Evolutionary conservation across 176 grass and related monocot genomes (phyloP).

Genomic region (Elaeis guineensis): DNA sequence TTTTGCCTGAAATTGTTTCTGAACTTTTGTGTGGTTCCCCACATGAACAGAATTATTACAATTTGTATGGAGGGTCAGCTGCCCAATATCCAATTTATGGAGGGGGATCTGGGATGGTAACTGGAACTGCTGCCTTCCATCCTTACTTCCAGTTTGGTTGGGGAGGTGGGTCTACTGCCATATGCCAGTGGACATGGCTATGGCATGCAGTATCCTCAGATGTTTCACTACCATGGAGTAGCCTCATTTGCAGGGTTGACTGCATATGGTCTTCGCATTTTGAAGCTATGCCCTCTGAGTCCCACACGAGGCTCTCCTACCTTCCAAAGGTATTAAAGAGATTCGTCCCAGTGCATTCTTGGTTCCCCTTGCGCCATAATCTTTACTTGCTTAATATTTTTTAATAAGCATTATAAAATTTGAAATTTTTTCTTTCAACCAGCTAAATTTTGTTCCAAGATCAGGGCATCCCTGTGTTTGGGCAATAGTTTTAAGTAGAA

Average conservation of each 20-base stretch:
- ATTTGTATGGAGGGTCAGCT: constrained; percentile 52
- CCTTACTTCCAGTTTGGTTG: constrained; percentile 80
- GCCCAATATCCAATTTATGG: constrained; percentile 88
- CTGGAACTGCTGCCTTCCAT: constrained; percentile 64
- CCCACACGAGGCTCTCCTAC: too few relatives aligned
- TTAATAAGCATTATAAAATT: too few relatives aligned
- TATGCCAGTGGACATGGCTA: constrained; percentile 67
- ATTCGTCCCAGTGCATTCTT: too few relatives aligned
- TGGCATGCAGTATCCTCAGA: constrained; percentile 70
- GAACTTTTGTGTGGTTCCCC: constrained; percentile 3
- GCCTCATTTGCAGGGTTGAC: constrained; percentile 66
- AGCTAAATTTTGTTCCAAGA: too few relatives aligned
- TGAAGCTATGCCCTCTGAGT: too few relatives aligned
- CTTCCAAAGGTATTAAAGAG: too few relatives aligned
- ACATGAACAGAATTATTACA: constrained; percentile 75
- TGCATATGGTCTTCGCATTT: too few relatives aligned
- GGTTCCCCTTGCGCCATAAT: too few relatives aligned
- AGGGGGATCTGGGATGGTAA: constrained; percentile 63
- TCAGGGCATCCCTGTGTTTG: too few relatives aligned
- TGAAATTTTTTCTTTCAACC: too few relatives aligned
- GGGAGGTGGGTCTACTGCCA: constrained; percentile 38
- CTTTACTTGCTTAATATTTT: too few relatives aligned
- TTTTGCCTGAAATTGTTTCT: not conserved
- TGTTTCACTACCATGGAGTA: constrained; percentile 67
- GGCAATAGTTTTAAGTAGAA: too few relatives aligned